Conservation (phyloP, 441 rosid genomes). For the Rhodomyrtus psidioides region DNA sequence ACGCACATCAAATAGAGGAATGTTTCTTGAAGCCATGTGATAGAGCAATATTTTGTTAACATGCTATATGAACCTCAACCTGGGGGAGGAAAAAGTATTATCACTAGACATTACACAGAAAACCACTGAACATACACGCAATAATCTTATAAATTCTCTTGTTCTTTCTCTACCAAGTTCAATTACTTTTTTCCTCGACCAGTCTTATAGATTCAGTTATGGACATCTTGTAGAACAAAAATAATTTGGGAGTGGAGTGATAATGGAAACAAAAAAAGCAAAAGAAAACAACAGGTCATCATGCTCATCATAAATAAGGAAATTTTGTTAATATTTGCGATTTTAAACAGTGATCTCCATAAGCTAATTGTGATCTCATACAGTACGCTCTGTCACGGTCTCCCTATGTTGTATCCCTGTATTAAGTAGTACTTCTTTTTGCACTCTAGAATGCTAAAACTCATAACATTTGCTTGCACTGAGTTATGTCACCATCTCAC, state of each 20-base stretch:
- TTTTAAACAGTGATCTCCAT: neutral
- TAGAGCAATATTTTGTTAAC: neutral
- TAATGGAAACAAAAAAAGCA: neutral
- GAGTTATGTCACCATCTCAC: neutral
- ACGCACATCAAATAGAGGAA: conserved; percentile 48
- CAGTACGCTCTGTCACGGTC: neutral
- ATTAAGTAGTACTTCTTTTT: neutral
- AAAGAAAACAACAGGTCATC: neutral
- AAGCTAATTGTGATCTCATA: neutral
- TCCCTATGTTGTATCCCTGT: neutral
- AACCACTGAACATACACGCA: neutral
- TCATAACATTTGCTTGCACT: neutral
- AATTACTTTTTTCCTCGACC: neutral
- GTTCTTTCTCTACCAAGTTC: neutral
- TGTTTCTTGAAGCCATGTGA: conserved; percentile 38
- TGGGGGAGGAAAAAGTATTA: neutral
- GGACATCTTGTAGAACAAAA: neutral
- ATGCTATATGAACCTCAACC: neutral
- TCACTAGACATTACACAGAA: neutral
- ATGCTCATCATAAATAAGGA: neutral
- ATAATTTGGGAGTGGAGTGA: neutral
- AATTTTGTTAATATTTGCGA: neutral
- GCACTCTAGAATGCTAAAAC: neutral
- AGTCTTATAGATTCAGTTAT: neutral
- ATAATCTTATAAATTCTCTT: neutral